Evolutionary conservation across 2,329 filamentous ascomycete genomes (phyloP), one percentile per base, ranked within the genome.

Genomic region (Talaromyces sp.): DNA sequence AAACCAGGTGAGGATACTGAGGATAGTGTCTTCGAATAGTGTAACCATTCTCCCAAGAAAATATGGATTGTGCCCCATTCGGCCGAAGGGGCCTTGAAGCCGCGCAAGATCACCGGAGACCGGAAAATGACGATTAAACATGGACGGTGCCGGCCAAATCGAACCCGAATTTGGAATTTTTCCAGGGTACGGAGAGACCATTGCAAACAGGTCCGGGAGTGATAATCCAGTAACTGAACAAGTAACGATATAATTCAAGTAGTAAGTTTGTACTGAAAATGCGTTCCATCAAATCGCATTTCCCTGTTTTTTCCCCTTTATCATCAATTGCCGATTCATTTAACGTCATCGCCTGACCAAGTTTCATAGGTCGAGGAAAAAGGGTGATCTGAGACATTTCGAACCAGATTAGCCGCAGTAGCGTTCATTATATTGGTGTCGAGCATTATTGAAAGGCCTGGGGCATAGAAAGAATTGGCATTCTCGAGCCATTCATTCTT

Each of bases 381-480:
- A 27, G 44, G 27, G 8, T 51, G 18, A 16, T 7, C 27, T 31
- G 50, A 30, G 10, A 53, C 12, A 16, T 28, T 16, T 23, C 14
- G 28, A 9, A n/a, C 23, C 10, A 53, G 16, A 12, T 27, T 33
- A 16, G 50, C 28, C 14, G 60, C 60, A n/a, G 50, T 42, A 16
- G 55, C 10, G 12, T 61, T 61, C 60, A 61, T 61, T 10, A 59
- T 56, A 10, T 30, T 34, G 12, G 60, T 59, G 34, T 61, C 36
- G 1, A 61, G 56, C 16, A 61, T 56, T n/a, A 59, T 30, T 30
- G 60, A 33, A 16, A 61, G 56, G 12, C 56, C 60, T 34, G 33
- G 50, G 5, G 36, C 18, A 27, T 59, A 36, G 23, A 18, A 14
- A 6, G n/a, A 5, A 31, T 16, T 23, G 8, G 18, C 1, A 42